Evolutionary conservation across 2,329 filamentous ascomycete species (phyloP).

Genomic region (Eutypa lata): DNA sequence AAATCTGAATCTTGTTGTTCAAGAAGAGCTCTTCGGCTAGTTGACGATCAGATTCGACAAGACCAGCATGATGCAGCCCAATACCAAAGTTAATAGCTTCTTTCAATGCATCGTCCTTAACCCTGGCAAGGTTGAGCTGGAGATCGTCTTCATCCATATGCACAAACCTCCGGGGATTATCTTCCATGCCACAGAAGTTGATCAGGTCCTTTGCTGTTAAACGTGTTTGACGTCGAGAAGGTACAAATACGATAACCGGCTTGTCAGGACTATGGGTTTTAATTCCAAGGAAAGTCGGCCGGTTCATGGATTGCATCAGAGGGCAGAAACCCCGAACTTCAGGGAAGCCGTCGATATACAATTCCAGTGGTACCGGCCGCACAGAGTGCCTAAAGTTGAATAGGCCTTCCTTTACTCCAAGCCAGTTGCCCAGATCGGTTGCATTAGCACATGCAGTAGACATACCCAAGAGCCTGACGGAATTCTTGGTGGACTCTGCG

Average conservation of each 20-base stretch:
- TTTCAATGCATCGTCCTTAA: constrained; percentile 88
- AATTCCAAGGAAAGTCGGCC: constrained; percentile 92
- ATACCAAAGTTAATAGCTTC: constrained; percentile 98
- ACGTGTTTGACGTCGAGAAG: constrained; percentile 89
- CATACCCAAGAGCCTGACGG: constrained; percentile 94
- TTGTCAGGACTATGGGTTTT: constrained; percentile 96
- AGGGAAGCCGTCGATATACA: constrained; percentile 96
- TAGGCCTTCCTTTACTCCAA: constrained; percentile 90
- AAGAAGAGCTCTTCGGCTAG: constrained; percentile 92
- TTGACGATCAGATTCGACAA: constrained; percentile 90
- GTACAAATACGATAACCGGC: constrained; percentile 97
- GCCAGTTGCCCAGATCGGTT: constrained; percentile 89
- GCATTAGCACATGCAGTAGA: constrained; percentile 98
- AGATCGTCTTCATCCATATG: constrained; percentile 94
- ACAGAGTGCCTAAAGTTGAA: constrained; percentile 99
- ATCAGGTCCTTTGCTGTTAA: constrained; percentile 95
- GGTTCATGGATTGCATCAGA: constrained; percentile 98
- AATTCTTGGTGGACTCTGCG: constrained; percentile 84
- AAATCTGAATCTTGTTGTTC: constrained; percentile 96
- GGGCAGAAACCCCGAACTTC: constrained; percentile 94
- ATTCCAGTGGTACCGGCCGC: constrained; percentile 89
- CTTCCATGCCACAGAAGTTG: constrained; percentile 97
- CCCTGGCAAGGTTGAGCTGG: constrained; percentile 78
- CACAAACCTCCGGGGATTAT: constrained; percentile 90
- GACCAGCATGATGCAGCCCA: constrained; percentile 91